phyloP scores from a whole-genome alignment of 257 asterid genomes.

The Salvia hispanica region DNA sequence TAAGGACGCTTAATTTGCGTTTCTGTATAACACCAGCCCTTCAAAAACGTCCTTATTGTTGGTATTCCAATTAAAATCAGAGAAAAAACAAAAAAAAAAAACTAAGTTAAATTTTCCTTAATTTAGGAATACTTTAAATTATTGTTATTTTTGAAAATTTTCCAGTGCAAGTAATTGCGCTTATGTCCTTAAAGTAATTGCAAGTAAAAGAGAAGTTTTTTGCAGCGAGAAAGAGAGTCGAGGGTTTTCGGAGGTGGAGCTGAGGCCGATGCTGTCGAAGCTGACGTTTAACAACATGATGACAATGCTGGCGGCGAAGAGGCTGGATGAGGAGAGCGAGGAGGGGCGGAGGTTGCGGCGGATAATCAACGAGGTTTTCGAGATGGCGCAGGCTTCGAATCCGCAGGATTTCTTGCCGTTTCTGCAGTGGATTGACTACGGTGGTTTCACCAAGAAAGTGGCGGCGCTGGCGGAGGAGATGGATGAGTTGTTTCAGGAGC shows the following conservation, averaged over 20 bases:
- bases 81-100: too few species aligned
- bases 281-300: constrained; percentile 33
- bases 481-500: constrained; percentile 28
- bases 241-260: constrained; percentile 19
- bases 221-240: too few species aligned
- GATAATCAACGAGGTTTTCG: constrained; percentile 29
- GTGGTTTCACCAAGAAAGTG: constrained; percentile 31
- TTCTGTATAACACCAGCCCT: too few species aligned
- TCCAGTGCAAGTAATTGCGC: too few species aligned
- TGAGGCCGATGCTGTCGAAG: constrained; percentile 30
- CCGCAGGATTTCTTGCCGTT: constrained; percentile 46
- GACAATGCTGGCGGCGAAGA: constrained; percentile 41
- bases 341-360: constrained; percentile 9
- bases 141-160: too few species aligned
- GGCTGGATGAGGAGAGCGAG: constrained; percentile 19
- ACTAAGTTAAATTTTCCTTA: too few species aligned
- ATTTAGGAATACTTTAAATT: too few species aligned
- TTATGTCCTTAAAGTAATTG: too few species aligned
- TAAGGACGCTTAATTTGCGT: too few species aligned
- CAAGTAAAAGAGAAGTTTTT: too few species aligned
- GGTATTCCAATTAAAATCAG: too few species aligned
- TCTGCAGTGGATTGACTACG: constrained; percentile 40
- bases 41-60: too few species aligned
- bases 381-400: constrained; percentile 21
- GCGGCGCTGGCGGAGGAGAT: constrained; percentile 1